Percentiles rank a stretch among this genome's conserved stretches.
Evolutionary conservation across 1,139 yeast species (phyloP).

Genomic region (Zhuliangozyma parablackwelliae): DNA sequence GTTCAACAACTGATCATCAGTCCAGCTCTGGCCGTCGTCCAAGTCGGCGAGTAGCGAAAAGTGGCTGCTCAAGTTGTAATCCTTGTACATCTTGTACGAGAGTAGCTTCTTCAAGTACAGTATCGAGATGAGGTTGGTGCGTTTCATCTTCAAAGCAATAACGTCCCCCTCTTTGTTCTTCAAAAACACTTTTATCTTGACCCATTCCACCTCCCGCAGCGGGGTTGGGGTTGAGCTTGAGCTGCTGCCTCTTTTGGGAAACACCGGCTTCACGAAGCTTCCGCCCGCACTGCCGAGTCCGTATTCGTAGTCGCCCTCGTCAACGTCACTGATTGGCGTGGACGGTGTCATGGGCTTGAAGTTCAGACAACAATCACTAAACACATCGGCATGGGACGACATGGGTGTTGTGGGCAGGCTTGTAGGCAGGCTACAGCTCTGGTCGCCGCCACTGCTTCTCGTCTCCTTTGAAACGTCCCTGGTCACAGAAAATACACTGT

Average conservation of each 20-base stretch:
- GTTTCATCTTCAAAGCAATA: conserved; percentile 25
- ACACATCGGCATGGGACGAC: not conserved
- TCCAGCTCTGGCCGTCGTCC: not conserved
- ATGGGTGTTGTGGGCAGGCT: not conserved
- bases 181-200: conserved; percentile 29
- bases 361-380: too few species aligned
- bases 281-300: too few species aligned
- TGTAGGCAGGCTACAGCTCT: not conserved
- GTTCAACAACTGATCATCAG: conserved; percentile 20
- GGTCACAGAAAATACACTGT: not conserved
- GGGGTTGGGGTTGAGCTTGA: too few species aligned
- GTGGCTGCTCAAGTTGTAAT: conserved; percentile 26
- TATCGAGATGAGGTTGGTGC: conserved; percentile 23
- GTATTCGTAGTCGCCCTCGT: too few species aligned
- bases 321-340: too few species aligned
- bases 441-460: not conserved
- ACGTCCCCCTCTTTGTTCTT: conserved; percentile 31
- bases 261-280: too few species aligned
- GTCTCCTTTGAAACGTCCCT: not conserved
- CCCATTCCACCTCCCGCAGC: not conserved
- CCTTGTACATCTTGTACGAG: conserved; percentile 32
- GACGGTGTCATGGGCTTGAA: too few species aligned
- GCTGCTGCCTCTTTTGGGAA: too few species aligned
- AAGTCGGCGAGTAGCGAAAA: conserved; percentile 19
- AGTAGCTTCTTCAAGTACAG: conserved; percentile 28